These are phyloP conservation scores for Saccharomyces hybrid DNA, from an alignment of 1,139 yeast genomes.

Conservation along the genomic window DNA sequence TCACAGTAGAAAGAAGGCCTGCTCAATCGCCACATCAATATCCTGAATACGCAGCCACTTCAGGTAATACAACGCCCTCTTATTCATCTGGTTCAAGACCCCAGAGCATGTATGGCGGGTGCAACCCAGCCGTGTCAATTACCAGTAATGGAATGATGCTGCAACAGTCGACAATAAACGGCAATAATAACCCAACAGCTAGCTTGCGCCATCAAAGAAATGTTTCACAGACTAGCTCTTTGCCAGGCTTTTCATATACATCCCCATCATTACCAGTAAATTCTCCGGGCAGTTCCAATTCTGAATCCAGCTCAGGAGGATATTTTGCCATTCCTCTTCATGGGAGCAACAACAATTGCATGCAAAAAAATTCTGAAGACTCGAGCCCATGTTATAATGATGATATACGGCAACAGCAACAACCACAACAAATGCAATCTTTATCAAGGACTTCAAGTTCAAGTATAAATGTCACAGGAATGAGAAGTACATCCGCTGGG, in stretches of 20 bases:
- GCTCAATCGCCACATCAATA: slow-evolving; percentile 8
- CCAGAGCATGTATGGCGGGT: slow-evolving; percentile 1
- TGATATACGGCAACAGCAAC: slow-evolving; percentile 6
- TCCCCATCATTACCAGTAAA: slow-evolving; percentile 11
- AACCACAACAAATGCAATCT: slow-evolving; percentile 4
- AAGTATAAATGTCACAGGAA: slow-evolving; percentile 3
- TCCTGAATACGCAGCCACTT: slow-evolving; percentile 1
- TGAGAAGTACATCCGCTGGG: slow-evolving; percentile 2
- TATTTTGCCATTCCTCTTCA: slow-evolving; percentile 30
- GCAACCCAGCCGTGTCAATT: slow-evolving; percentile 2
- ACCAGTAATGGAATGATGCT: slow-evolving; percentile 17
- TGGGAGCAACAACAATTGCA: slow-evolving; percentile 7
- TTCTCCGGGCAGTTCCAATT: slow-evolving; percentile 24
- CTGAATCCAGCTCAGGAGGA: slow-evolving; percentile 29
- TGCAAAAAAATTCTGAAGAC: slow-evolving; percentile 12
- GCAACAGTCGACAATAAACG: slow-evolving; percentile 7
- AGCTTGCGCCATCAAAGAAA: slow-evolving; percentile 5
- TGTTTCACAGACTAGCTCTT: neutral
- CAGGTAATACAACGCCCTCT: slow-evolving; percentile 1
- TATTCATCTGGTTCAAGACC: slow-evolving; percentile 7
- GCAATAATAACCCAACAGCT: slow-evolving; percentile 6
- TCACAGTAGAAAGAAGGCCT: slow-evolving; percentile 21
- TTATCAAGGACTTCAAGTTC: slow-evolving; percentile 7
- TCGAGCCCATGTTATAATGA: slow-evolving; percentile 12
- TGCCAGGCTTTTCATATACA: neutral